Percentiles rank a stretch among this genome's conserved stretches.
phyloP scores from a whole-genome alignment of 2,329 filamentous ascomycete genomes.

The Aspergillus ochraceoroseus region DNA sequence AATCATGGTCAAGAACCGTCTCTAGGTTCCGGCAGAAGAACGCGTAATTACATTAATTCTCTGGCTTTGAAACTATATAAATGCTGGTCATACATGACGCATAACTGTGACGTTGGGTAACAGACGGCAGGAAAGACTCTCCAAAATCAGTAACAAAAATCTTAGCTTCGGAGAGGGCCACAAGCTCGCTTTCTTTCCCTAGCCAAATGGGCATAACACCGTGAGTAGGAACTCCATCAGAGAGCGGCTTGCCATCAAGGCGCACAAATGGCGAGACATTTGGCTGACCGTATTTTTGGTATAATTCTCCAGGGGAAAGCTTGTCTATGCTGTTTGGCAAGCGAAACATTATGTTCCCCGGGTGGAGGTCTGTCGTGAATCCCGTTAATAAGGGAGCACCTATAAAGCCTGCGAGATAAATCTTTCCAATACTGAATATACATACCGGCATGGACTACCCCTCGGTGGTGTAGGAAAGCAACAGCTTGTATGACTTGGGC shows the following conservation, averaged over 20 bases:
- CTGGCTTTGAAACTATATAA: too few relatives aligned
- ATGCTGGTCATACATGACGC: too few relatives aligned
- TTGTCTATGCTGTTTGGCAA: conserved; percentile 17
- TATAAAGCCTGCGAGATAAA: neutral
- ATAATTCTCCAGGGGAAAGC: conserved; percentile 19
- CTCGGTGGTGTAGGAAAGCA: conserved; percentile 22
- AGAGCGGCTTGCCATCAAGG: conserved; percentile 16
- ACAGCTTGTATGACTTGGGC: conserved; percentile 22
- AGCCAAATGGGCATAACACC: conserved; percentile 23
- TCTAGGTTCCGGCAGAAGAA: too few relatives aligned
- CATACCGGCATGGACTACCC: conserved; percentile 24
- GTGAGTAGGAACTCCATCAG: conserved; percentile 18
- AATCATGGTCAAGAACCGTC: too few relatives aligned
- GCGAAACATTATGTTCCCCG: conserved; percentile 21
- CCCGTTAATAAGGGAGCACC: neutral
- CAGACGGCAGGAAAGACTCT: conserved; percentile 22
- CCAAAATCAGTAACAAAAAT: conserved; percentile 27
- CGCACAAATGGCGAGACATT: conserved; percentile 17
- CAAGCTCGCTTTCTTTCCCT: conserved; percentile 21
- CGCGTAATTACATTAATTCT: too few relatives aligned
- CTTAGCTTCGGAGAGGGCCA: conserved; percentile 20
- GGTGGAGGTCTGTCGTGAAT: conserved; percentile 19
- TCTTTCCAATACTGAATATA: neutral
- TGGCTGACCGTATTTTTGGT: conserved; percentile 16
- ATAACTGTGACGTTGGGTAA: conserved; percentile 26